Conservation (phyloP, 2,329 filamentous ascomycete genomes). For the Pseudopyrenochaeta lycopersici region DNA sequence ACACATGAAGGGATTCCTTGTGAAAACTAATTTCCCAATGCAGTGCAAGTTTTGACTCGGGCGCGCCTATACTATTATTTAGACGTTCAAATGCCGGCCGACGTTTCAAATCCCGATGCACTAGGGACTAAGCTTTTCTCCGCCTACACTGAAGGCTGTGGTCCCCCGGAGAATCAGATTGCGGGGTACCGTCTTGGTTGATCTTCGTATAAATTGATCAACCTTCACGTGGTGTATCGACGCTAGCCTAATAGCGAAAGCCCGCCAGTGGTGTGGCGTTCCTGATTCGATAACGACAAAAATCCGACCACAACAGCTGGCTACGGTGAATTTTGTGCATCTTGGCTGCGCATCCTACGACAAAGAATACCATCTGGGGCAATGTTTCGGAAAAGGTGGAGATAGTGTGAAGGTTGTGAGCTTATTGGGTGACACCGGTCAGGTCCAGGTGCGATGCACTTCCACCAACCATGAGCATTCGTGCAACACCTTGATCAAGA, state of each 20-base stretch:
- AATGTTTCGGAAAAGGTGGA: too few species aligned
- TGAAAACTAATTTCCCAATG: too few species aligned
- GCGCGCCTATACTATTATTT: too few species aligned
- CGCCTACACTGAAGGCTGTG: not conserved
- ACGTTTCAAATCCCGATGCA: not conserved
- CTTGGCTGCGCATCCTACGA: too few species aligned
- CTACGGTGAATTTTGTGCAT: too few species aligned
- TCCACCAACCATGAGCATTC: not conserved
- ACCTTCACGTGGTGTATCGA: not conserved
- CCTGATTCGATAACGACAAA: not conserved
- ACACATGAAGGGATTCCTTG: too few species aligned
- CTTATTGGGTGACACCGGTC: too few species aligned
- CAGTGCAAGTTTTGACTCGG: too few species aligned
- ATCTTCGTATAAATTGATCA: constrained; percentile 5
- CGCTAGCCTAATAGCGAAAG: not conserved
- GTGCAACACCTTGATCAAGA: too few species aligned
- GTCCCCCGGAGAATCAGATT: constrained; percentile 12
- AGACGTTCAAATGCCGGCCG: not conserved
- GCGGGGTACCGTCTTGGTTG: constrained; percentile 18
- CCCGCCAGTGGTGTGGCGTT: not conserved
- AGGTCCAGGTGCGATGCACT: not conserved
- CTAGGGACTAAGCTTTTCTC: not conserved
- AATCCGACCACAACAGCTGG: too few species aligned
- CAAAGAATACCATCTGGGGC: too few species aligned
- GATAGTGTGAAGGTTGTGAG: too few species aligned